Evolutionary conservation across 805 yeast species (phyloP).

Genomic region (Jamesozyma spencerorum): DNA sequence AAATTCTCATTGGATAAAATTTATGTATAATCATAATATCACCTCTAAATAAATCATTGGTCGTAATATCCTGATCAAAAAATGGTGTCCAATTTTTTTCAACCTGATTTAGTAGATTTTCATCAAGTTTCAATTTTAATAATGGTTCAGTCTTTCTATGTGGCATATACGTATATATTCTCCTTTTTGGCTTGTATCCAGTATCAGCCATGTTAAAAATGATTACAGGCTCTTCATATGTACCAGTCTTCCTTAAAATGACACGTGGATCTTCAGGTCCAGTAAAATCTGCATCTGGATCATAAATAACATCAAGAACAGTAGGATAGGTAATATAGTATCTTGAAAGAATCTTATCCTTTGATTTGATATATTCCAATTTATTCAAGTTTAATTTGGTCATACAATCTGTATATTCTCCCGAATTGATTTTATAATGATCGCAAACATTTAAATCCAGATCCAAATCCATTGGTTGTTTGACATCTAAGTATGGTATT

Average conservation of each 20-base stretch:
- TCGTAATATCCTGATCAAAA: background rate
- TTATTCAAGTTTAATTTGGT: slow-evolving; percentile 6
- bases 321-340: slow-evolving; percentile 9
- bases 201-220: slow-evolving; percentile 11
- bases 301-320: slow-evolving; percentile 3
- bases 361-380: slow-evolving; percentile 10
- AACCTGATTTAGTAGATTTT: slow-evolving; percentile 3
- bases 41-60: slow-evolving; percentile 11
- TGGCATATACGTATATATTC: slow-evolving; percentile 10
- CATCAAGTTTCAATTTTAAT: slow-evolving; percentile 5
- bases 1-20: slow-evolving; percentile 13
- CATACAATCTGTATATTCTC: slow-evolving; percentile 14
- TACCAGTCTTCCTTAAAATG: slow-evolving; percentile 4
- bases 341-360: slow-evolving; percentile 4
- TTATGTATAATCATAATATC: slow-evolving; percentile 14
- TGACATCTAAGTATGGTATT: slow-evolving; percentile 6
- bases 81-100: slow-evolving; percentile 17
- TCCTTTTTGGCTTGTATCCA: slow-evolving; percentile 4
- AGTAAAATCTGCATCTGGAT: background rate
- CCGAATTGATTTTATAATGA: background rate
- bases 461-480: slow-evolving; percentile 2
- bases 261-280: slow-evolving; percentile 11
- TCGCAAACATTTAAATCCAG: slow-evolving; percentile 3
- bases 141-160: slow-evolving; percentile 12
- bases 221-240: slow-evolving; percentile 11